Evolutionary conservation across 768 basidiomycete species (phyloP).

Genomic region (Phanerochaete carnosa): DNA sequence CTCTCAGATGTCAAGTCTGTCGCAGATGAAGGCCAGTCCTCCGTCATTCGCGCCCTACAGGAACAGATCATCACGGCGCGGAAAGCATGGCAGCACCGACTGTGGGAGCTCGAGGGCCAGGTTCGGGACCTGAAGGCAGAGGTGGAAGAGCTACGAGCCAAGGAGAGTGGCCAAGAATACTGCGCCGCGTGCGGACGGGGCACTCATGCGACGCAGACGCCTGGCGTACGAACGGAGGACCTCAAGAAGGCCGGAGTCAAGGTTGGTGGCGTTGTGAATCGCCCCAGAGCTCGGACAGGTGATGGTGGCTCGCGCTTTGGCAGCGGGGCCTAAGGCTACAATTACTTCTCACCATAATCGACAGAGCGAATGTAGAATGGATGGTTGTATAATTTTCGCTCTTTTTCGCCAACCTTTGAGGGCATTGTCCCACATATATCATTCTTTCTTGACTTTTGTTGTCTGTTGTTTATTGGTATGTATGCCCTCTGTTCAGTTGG

Average conservation of each 20-base stretch:
- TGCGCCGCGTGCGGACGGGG: slow-evolving; percentile 67
- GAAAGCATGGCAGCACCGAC: slow-evolving; percentile 66
- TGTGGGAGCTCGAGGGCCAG: slow-evolving; percentile 74
- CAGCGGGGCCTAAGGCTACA: slow-evolving; percentile 35
- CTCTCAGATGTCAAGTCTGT: slow-evolving; percentile 11
- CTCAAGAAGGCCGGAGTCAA: slow-evolving; percentile 25
- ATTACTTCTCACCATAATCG: background rate
- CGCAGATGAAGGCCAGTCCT: slow-evolving; percentile 38
- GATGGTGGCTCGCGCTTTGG: slow-evolving; percentile 55
- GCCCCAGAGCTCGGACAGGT: slow-evolving; percentile 69
- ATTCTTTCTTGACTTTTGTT: slow-evolving; percentile 2
- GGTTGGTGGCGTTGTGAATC: slow-evolving; percentile 44
- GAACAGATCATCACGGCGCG: slow-evolving; percentile 58
- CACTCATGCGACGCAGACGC: slow-evolving; percentile 3
- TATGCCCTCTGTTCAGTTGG: slow-evolving; percentile 5
- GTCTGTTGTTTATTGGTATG: slow-evolving; percentile 13
- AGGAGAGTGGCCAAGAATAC: slow-evolving; percentile 35
- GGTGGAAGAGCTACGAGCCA: slow-evolving; percentile 51
- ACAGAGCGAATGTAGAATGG: background rate
- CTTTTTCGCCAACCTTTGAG: slow-evolving; percentile 7
- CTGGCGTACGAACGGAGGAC: slow-evolving; percentile 16
- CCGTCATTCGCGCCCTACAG: slow-evolving; percentile 51
- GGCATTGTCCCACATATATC: slow-evolving; percentile 10
- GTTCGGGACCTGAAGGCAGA: slow-evolving; percentile 70
- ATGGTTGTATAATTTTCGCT: slow-evolving; percentile 7